These are phyloP conservation scores for Neurospora sp. DNA, from an alignment of 495 filamentous ascomycete genomes.

Conservation along the genomic window DNA sequence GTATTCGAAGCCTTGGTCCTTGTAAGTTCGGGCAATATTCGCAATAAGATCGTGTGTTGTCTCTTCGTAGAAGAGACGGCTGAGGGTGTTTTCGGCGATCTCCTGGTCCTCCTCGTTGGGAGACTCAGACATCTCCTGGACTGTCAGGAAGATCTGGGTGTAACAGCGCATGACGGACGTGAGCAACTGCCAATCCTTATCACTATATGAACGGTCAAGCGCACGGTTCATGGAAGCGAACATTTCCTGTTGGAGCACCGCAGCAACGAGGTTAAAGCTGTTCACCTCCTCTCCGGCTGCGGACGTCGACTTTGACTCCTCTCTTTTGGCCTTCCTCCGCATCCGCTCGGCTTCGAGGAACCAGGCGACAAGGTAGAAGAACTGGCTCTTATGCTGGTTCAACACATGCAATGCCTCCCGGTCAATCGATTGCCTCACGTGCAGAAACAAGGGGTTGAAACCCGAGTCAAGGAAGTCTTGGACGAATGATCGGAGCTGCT, in stretches of 20 bases:
- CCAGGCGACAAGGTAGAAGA: constrained; percentile 90
- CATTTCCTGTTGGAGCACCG: constrained; percentile 83
- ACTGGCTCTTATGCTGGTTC: constrained; percentile 64
- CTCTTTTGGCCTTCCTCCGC: constrained; percentile 49
- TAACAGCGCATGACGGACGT: constrained; percentile 88
- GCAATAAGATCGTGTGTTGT: constrained; percentile 81
- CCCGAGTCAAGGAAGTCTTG: constrained; percentile 91
- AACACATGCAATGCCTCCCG: constrained; percentile 79
- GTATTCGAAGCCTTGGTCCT: constrained; percentile 89
- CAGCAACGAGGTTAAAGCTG: constrained; percentile 76
- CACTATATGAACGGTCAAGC: constrained; percentile 68
- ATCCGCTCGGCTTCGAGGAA: constrained; percentile 83
- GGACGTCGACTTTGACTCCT: constrained; percentile 30
- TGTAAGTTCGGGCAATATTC: constrained; percentile 69
- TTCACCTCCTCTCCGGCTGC: constrained; percentile 48
- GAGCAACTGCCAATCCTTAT: constrained; percentile 78
- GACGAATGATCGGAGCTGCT: constrained; percentile 70
- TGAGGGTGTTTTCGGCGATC: constrained; percentile 95
- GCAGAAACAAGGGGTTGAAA: constrained; percentile 87
- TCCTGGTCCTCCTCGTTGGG: constrained; percentile 88
- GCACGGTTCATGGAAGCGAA: constrained; percentile 77
- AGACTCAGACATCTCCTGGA: constrained; percentile 86
- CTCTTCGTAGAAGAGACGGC: constrained; percentile 96
- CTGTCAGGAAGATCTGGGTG: constrained; percentile 75
- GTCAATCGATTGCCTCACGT: constrained; percentile 82